A percentile compares a stretch with the other conserved stretches of the same genome.
phyloP scores from a whole-genome alignment of 2,329 filamentous ascomycete species.

The Fusarium sp. region DNA sequence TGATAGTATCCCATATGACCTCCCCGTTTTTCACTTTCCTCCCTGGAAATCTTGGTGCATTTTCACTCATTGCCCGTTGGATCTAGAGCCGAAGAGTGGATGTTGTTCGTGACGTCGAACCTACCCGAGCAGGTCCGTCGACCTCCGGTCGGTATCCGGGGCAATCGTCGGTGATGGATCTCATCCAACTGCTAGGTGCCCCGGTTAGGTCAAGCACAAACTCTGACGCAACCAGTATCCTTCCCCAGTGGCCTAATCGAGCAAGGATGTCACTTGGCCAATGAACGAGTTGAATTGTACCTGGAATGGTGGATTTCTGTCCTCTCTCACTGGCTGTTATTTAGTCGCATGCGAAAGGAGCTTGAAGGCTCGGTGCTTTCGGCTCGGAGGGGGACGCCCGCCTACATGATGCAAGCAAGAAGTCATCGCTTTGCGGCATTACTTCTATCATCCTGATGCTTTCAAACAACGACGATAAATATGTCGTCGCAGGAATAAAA shows the following conservation, averaged over 20 bases:
- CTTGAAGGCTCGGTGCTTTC: constrained; percentile 32
- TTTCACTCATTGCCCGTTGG: constrained; percentile 16
- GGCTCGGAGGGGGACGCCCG: constrained; percentile 21
- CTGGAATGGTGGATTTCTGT: constrained; percentile 41
- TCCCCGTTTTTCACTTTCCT: not conserved
- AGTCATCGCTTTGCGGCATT: not conserved
- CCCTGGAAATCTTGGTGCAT: not conserved
- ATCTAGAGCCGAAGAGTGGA: constrained; percentile 35
- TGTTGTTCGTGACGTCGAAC: constrained; percentile 44
- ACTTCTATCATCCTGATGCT: not conserved
- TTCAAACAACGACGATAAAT: too few species aligned
- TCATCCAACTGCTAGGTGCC: constrained; percentile 23
- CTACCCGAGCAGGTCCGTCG: constrained; percentile 46
- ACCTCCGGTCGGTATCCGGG: constrained; percentile 49
- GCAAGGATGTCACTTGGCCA: constrained; percentile 21
- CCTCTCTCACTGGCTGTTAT: constrained; percentile 24
- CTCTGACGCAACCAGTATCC: constrained; percentile 45
- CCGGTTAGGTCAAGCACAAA: constrained; percentile 27
- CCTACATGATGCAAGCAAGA: constrained; percentile 23
- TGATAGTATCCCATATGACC: not conserved
- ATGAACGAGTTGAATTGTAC: constrained; percentile 32
- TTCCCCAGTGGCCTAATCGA: constrained; percentile 23
- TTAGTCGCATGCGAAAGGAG: constrained; percentile 26
- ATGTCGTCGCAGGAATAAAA: not conserved
- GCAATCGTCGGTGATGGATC: constrained; percentile 43